Evolutionary conservation across 2,329 filamentous ascomycete species (phyloP).

Genomic region (Dactylellina parvicollis): DNA sequence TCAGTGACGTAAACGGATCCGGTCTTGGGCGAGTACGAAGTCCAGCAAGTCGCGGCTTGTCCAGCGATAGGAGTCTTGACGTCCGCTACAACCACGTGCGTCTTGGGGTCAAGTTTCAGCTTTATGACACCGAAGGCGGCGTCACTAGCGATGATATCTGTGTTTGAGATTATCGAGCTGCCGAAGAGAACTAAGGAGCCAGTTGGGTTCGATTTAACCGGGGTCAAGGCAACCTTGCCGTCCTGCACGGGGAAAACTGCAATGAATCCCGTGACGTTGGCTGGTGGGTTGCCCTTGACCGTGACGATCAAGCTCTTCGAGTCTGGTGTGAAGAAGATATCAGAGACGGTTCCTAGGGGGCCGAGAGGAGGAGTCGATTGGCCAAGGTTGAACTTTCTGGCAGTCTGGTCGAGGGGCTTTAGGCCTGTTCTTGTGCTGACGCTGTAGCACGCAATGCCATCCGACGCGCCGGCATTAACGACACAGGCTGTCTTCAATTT

Average conservation of each 20-base stretch:
- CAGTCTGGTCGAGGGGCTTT: conserved; percentile 62
- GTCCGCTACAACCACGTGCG: conserved; percentile 60
- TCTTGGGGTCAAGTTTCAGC: conserved; percentile 62
- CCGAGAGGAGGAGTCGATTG: conserved; percentile 70
- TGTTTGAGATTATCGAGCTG: conserved; percentile 64
- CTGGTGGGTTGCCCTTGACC: conserved; percentile 70
- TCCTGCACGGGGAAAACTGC: conserved; percentile 65
- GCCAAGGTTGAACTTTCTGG: conserved; percentile 65
- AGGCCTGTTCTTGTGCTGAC: conserved; percentile 62
- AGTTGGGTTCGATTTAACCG: conserved; percentile 56
- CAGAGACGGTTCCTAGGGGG: conserved; percentile 70
- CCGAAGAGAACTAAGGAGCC: conserved; percentile 72
- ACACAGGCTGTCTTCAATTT: conserved; percentile 63
- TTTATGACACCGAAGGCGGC: conserved; percentile 69
- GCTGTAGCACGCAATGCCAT: conserved; percentile 64
- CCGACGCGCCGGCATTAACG: conserved; percentile 63
- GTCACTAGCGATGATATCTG: conserved; percentile 68
- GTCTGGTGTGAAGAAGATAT: conserved; percentile 70
- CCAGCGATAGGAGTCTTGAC: conserved; percentile 61
- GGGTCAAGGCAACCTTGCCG: conserved; percentile 39
- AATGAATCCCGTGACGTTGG: conserved; percentile 60
- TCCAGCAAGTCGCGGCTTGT: conserved; percentile 71
- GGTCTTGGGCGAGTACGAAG: conserved; percentile 65
- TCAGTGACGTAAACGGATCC: conserved; percentile 70
- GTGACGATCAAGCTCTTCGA: conserved; percentile 67